Base-by-base conservation (phyloP, 2,329 filamentous ascomycete genomes). In the Cercospora brassicicola region DNA sequence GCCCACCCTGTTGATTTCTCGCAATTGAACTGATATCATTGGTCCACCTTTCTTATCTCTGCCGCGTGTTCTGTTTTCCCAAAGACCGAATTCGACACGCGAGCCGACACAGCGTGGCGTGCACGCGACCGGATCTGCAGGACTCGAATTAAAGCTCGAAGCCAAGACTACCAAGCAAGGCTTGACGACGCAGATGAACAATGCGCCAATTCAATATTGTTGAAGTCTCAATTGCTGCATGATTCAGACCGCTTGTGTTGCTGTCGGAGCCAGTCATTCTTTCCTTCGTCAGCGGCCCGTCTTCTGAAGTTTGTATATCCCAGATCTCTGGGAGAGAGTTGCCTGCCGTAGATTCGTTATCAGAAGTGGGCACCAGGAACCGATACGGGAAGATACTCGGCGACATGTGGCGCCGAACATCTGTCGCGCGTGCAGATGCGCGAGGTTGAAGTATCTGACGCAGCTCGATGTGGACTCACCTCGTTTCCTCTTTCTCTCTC, bases 101-200 rank as follows among this genome's bases (percentile, higher is more conserved):
- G 39, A 28, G 33, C 13, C 28, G 18, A 62, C 31, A 45, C 39
- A 26, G 8, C 39, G 31, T 48, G 39, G 59, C 36, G 7, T n/a
- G 59, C 33, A 42, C 59, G 36, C 59, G 59, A 51, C n/a, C 13
- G 9, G 6, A 23, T 30, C 23, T 26, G 18, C 36, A n/a, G 36
- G 7, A 3, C 18, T 20, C 39, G 30, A 31, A 39, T 28, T 20
- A 59, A 28, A 36, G 55, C 31, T 59, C 59, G 15, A 26, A 13
- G 59, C 59, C 23, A 62, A 62, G 36, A 30, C 36, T 62, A 23
- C 59, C 59, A 62, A 59, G 55, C 55, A 59, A 59, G 55, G 55
- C 55, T 59, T 59, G 55, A 59, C 55, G 36, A n/a, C 10, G 2
- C 55, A 59, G 55, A 23, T 33, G n/a, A 33, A 30, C 15, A 36